Conservation (phyloP, 306 rosid species). For the Leucaena leucocephala region DNA sequence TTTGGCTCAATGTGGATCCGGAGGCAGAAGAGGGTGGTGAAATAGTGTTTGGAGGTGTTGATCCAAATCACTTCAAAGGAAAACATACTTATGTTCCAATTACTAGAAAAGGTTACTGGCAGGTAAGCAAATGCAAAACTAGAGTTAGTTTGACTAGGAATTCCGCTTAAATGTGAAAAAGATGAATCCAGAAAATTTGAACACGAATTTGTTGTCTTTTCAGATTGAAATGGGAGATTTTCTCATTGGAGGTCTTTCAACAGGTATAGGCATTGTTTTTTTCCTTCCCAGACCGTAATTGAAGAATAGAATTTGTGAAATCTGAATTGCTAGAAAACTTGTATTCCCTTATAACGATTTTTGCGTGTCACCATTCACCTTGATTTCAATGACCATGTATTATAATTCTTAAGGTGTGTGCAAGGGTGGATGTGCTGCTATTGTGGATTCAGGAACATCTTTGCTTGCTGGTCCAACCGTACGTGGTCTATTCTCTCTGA, state of each 20-base stretch:
- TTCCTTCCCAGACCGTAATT: not conserved
- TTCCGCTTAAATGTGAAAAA: slow-evolving; percentile 10
- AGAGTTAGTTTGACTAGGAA: slow-evolving; percentile 12
- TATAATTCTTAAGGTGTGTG: slow-evolving; percentile 62
- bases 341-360: not conserved
- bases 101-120: slow-evolving; percentile 88
- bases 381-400: slow-evolving; percentile 15
- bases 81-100: slow-evolving; percentile 77
- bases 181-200: not conserved
- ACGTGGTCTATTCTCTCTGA: slow-evolving; percentile 38
- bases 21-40: slow-evolving; percentile 75
- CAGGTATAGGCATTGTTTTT: slow-evolving; percentile 56
- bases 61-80: slow-evolving; percentile 75
- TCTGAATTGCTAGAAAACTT: not conserved
- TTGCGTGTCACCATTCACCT: not conserved
- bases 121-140: slow-evolving; percentile 50
- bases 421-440: slow-evolving; percentile 76
- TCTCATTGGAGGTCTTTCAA: slow-evolving; percentile 66
- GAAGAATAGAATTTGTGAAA: not conserved
- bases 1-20: slow-evolving; percentile 79
- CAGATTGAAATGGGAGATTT: slow-evolving; percentile 89
- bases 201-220: slow-evolving; percentile 20
- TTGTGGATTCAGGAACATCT: slow-evolving; percentile 92
- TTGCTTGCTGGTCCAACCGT: slow-evolving; percentile 90
- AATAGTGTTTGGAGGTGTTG: slow-evolving; percentile 77